phyloP scores from a whole-genome alignment of 2,329 filamentous ascomycete species.

The Epichloe festucae region DNA sequence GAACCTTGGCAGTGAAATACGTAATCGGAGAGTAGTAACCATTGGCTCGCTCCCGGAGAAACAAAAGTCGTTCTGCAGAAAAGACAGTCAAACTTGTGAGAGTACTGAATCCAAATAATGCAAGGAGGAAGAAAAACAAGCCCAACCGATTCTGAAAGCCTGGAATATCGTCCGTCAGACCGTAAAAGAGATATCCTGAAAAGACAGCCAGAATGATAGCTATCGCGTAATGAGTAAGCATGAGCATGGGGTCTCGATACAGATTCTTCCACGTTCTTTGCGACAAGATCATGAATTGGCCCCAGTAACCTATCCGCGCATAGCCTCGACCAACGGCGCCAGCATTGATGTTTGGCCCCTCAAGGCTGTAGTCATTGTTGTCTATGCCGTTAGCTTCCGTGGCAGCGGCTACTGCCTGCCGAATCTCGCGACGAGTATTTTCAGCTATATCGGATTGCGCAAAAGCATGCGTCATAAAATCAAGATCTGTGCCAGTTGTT shows the following conservation, averaged over 20 bases:
- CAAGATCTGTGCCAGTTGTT: slow-evolving; percentile 60
- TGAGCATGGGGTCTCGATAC: slow-evolving; percentile 93
- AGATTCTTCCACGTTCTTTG: slow-evolving; percentile 91
- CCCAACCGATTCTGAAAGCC: slow-evolving; percentile 97
- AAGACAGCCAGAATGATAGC: slow-evolving; percentile 89
- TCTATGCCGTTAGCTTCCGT: slow-evolving; percentile 52
- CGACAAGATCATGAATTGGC: slow-evolving; percentile 83
- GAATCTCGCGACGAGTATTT: slow-evolving; percentile 66
- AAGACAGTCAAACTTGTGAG: slow-evolving; percentile 90
- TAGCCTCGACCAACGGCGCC: slow-evolving; percentile 65
- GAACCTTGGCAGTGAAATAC: slow-evolving; percentile 90
- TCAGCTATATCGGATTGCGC: slow-evolving; percentile 63
- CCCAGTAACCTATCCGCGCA: slow-evolving; percentile 61
- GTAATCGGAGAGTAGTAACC: slow-evolving; percentile 91
- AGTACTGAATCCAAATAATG: slow-evolving; percentile 93
- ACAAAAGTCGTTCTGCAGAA: slow-evolving; percentile 77
- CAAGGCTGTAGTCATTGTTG: slow-evolving; percentile 35
- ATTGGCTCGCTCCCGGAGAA: slow-evolving; percentile 87
- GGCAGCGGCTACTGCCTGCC: slow-evolving; percentile 51
- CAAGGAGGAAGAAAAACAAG: slow-evolving; percentile 93
- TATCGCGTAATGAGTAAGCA: slow-evolving; percentile 97
- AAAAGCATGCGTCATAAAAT: slow-evolving; percentile 67
- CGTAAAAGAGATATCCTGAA: slow-evolving; percentile 91
- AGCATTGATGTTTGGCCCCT: slow-evolving; percentile 35
- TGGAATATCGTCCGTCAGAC: slow-evolving; percentile 86